Conservation (phyloP, 768 basidiomycete genomes). For the Panaeolus cyanescens region DNA sequence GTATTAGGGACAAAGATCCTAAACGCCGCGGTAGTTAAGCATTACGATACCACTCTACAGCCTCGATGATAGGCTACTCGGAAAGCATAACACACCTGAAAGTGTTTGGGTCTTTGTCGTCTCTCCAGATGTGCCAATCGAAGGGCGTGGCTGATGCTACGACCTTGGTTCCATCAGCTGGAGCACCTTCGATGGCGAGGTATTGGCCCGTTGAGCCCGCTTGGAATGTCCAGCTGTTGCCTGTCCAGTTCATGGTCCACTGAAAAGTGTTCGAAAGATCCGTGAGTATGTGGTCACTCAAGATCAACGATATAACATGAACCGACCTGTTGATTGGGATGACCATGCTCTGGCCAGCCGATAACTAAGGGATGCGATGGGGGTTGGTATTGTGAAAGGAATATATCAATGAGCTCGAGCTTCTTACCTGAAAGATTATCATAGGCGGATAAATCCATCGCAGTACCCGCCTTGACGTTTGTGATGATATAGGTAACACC, state of each 20-base stretch:
- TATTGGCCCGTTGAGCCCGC: conserved; percentile 41
- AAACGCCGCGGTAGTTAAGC: not conserved
- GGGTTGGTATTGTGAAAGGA: not conserved
- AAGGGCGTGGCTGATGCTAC: conserved; percentile 36
- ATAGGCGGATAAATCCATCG: conserved; percentile 54
- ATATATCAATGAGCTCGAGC: not conserved
- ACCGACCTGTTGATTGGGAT: conserved; percentile 51
- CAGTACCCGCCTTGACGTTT: conserved; percentile 54
- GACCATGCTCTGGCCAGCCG: conserved; percentile 44
- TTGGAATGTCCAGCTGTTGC: conserved; percentile 42
- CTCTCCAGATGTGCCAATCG: conserved; percentile 54
- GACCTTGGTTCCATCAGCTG: conserved; percentile 41
- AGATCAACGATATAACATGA: not conserved
- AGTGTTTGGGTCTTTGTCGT: conserved; percentile 33
- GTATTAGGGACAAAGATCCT: conserved; percentile 52
- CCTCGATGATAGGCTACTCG: not conserved
- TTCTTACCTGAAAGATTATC: conserved; percentile 49
- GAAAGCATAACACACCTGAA: conserved; percentile 38
- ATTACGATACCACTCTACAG: not conserved
- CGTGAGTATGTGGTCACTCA: not conserved
- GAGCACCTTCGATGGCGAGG: conserved; percentile 39
- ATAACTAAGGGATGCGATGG: conserved; percentile 37
- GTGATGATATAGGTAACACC: conserved; percentile 45
- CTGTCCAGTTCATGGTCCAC: conserved; percentile 50
- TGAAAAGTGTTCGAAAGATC: conserved; percentile 17